A percentile compares a stretch with the other conserved stretches of the same genome.
Evolutionary conservation across 306 rosid genomes (phyloP).

Genomic region (Rubus idaeus): DNA sequence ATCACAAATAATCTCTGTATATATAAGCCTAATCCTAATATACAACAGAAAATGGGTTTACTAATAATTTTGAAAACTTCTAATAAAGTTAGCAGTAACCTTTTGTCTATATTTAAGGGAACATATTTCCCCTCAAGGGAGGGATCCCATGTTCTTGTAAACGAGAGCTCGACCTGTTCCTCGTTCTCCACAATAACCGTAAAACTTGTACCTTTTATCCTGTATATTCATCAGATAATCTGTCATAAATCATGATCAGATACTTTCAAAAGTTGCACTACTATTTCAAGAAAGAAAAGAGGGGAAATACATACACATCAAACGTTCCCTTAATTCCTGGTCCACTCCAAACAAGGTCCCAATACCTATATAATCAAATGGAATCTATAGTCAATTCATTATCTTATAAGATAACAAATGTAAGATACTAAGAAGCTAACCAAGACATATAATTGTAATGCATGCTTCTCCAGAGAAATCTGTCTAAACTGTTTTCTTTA

Average conservation of each 20-base stretch:
- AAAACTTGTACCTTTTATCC: constrained; percentile 75
- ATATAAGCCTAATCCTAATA: background rate
- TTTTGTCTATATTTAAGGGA: constrained; percentile 90
- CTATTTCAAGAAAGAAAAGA: constrained; percentile 15
- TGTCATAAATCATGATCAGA: background rate
- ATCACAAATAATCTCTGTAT: constrained; percentile 15
- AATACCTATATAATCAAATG: constrained; percentile 65
- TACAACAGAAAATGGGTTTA: background rate
- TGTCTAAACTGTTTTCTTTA: background rate
- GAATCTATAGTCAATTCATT: constrained; percentile 33
- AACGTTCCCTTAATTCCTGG: constrained; percentile 83
- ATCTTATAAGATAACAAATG: constrained; percentile 3
- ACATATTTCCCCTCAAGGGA: constrained; percentile 81
- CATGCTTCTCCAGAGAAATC: background rate
- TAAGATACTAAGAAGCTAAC: background rate
- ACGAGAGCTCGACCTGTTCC: constrained; percentile 87
- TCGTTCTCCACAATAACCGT: constrained; percentile 76
- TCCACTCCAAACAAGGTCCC: constrained; percentile 96
- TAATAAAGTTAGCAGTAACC: constrained; percentile 46
- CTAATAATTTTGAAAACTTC: background rate
- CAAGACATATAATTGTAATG: background rate
- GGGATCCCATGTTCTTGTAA: constrained; percentile 80
- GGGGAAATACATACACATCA: constrained; percentile 72
- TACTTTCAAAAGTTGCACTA: constrained; percentile 8
- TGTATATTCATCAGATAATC: constrained; percentile 43